These are phyloP conservation scores for Breynia disticha DNA, from an alignment of 441 rosid species.

Conservation along the genomic window DNA sequence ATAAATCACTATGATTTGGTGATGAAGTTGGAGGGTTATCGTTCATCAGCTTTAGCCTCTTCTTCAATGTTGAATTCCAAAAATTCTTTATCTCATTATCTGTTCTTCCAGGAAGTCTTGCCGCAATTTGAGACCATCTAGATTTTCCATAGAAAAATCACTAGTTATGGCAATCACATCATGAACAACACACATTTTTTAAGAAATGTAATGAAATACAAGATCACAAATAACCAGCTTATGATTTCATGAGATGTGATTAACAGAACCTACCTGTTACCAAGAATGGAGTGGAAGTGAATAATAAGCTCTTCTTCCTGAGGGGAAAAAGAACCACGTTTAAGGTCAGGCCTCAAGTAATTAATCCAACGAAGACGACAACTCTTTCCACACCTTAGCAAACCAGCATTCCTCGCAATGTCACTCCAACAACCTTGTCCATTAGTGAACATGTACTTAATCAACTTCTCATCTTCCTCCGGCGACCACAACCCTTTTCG, in stretches of 20 bases:
- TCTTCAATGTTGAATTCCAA: constrained; percentile 92
- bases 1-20: constrained; percentile 44
- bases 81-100: constrained; percentile 94
- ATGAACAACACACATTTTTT: not conserved
- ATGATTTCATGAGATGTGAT: not conserved
- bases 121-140: constrained; percentile 97
- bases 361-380: constrained; percentile 96
- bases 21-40: constrained; percentile 38
- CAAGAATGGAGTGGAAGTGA: constrained; percentile 76
- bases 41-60: constrained; percentile 50
- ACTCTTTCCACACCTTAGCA: constrained; percentile 80
- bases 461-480: constrained; percentile 82
- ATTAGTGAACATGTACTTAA: constrained; percentile 59
- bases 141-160: not conserved
- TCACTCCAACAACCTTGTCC: constrained; percentile 93
- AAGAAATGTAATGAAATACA: not conserved
- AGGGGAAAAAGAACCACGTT: constrained; percentile 75
- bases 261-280: constrained; percentile 55
- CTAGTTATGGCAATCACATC: not conserved
- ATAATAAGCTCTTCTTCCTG: constrained; percentile 78
- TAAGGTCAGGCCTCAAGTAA: constrained; percentile 83
- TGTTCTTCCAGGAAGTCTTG: constrained; percentile 84
- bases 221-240: not conserved
- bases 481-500: constrained; percentile 92
- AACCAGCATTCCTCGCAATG: constrained; percentile 75